Evolutionary conservation across 2,329 filamentous ascomycete species (phyloP).

Genomic region (Fusarium paranaense): DNA sequence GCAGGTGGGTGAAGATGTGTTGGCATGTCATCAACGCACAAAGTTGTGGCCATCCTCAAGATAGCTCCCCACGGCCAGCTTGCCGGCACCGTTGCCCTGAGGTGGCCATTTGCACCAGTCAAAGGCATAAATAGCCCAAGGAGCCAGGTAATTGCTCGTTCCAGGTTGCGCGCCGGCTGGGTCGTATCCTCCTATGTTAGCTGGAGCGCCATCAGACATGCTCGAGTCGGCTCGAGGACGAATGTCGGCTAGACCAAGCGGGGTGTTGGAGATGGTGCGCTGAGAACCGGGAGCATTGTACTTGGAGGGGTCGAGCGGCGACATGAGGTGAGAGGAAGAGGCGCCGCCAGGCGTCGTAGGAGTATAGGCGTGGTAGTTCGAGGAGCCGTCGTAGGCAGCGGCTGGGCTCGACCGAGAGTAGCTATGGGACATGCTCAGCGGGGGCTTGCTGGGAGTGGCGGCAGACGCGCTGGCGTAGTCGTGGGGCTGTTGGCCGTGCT

Average conservation of each 20-base stretch:
- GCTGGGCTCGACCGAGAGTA: constrained; percentile 90
- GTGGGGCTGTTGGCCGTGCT: constrained; percentile 72
- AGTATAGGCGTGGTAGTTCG: constrained; percentile 67
- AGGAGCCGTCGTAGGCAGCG: constrained; percentile 64
- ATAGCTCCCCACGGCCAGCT: constrained; percentile 95
- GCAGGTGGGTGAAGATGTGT: neutral
- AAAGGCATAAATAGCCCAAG: constrained; percentile 95
- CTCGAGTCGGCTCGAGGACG: constrained; percentile 86
- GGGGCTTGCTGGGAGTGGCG: constrained; percentile 71
- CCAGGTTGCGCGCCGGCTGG: constrained; percentile 72
- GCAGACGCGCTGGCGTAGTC: constrained; percentile 32
- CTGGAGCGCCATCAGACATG: constrained; percentile 77
- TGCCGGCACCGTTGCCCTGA: constrained; percentile 83
- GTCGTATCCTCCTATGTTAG: constrained; percentile 72
- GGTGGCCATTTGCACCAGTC: constrained; percentile 99
- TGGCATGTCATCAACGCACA: constrained; percentile 58
- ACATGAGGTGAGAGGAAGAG: constrained; percentile 72
- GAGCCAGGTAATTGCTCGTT: constrained; percentile 93
- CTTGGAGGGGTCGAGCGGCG: constrained; percentile 63
- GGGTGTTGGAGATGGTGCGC: constrained; percentile 81
- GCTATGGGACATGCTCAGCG: constrained; percentile 74
- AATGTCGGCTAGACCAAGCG: constrained; percentile 91
- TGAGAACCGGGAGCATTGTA: constrained; percentile 68
- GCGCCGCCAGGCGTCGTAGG: constrained; percentile 73
- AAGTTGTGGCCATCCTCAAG: constrained; percentile 98